These are phyloP conservation scores for Plectranthus barbatus DNA, from an alignment of 257 asterid genomes.

Conservation along the genomic window DNA sequence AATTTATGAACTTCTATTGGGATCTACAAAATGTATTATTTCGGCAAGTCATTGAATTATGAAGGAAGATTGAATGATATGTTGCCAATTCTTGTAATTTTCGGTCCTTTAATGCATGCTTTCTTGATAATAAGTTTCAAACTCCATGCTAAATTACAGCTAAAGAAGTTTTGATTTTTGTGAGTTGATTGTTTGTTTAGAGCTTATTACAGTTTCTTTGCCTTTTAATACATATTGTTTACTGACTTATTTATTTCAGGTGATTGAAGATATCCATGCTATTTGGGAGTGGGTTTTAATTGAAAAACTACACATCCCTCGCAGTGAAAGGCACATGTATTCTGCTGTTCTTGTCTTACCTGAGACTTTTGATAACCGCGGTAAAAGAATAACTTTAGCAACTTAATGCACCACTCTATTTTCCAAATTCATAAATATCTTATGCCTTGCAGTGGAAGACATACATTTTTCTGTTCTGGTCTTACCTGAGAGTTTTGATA, in stretches of 20 bases:
- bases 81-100: not conserved
- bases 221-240: not conserved
- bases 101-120: not conserved
- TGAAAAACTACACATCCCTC: slow-evolving; percentile 65
- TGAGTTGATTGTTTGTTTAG: not conserved
- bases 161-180: not conserved
- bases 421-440: not conserved
- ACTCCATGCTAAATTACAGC: slow-evolving; percentile 4
- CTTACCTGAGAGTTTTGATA: slow-evolving; percentile 87
- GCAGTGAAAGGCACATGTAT: slow-evolving; percentile 55
- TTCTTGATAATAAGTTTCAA: slow-evolving; percentile 1
- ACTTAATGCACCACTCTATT: not conserved
- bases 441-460: slow-evolving; percentile 27
- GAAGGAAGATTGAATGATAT: slow-evolving; percentile 7
- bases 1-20: not conserved
- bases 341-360: slow-evolving; percentile 86
- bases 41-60: not conserved
- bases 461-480: slow-evolving; percentile 76
- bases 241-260: slow-evolving; percentile 32
- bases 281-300: slow-evolving; percentile 91
- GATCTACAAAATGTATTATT: not conserved
- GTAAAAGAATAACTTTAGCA: slow-evolving; percentile 28
- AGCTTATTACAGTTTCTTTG: not conserved
- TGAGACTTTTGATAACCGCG: slow-evolving; percentile 87
- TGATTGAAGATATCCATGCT: slow-evolving; percentile 77